Conservation (phyloP, 2,329 filamentous ascomycete genomes). For the Cladosporium halotolerans region DNA sequence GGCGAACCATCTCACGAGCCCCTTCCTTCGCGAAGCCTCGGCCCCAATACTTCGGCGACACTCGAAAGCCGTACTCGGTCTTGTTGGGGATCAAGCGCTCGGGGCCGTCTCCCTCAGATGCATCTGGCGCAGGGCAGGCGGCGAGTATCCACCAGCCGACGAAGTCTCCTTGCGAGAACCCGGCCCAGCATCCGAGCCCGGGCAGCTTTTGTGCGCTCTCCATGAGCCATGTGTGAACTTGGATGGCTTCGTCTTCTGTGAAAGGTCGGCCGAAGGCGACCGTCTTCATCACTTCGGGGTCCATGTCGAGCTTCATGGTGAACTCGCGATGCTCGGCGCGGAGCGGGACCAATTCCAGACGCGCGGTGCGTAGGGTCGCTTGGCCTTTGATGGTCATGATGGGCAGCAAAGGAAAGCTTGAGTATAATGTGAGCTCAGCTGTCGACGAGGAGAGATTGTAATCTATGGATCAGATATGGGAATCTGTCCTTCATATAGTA, state of each 20-base stretch:
- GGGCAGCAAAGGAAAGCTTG: background rate
- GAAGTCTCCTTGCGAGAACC: slow-evolving; percentile 20
- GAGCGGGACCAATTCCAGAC: slow-evolving; percentile 9
- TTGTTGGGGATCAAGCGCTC: slow-evolving; percentile 5
- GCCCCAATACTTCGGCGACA: slow-evolving; percentile 27
- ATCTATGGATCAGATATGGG: too few species aligned
- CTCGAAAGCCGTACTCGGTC: slow-evolving; percentile 25
- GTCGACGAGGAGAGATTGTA: too few species aligned
- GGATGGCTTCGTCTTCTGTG: slow-evolving; percentile 11
- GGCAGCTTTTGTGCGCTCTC: slow-evolving; percentile 1
- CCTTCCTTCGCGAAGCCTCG: slow-evolving; percentile 30
- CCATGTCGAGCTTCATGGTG: slow-evolving; percentile 12
- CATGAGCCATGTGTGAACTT: slow-evolving; percentile 11
- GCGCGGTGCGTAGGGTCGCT: slow-evolving; percentile 1
- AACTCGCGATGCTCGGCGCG: slow-evolving; percentile 1
- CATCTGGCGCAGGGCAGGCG: slow-evolving; percentile 9
- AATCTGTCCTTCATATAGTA: too few species aligned
- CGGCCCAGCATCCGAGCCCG: slow-evolving; percentile 10
- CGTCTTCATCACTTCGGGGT: slow-evolving; percentile 12
- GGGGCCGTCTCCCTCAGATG: background rate
- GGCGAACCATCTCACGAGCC: slow-evolving; percentile 23
- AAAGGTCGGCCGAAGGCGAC: slow-evolving; percentile 11
- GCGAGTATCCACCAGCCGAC: slow-evolving; percentile 30
- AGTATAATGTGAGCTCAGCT: too few species aligned
- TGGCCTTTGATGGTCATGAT: slow-evolving; percentile 1